Percentiles rank a stretch among this genome's conserved stretches.
phyloP scores from a whole-genome alignment of 2,329 filamentous ascomycete genomes.

The Cladosporium sp. region DNA sequence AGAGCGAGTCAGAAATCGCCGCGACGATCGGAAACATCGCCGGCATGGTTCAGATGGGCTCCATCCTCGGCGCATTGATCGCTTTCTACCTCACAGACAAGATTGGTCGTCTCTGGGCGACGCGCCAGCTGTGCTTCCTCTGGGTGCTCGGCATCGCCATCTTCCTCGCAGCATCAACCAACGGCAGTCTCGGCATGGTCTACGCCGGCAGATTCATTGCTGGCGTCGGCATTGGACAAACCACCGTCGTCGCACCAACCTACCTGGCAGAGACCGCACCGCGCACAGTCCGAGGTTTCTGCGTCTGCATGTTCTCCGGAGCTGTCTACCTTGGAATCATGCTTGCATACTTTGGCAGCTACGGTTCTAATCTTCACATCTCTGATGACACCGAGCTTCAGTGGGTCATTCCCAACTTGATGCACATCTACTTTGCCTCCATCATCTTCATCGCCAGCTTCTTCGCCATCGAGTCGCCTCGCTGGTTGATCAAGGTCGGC shows the following conservation, averaged over 20 bases:
- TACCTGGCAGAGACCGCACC: slow-evolving; percentile 53
- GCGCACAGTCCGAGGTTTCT: slow-evolving; percentile 51
- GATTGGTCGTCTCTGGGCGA: slow-evolving; percentile 30
- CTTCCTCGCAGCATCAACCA: slow-evolving; percentile 45
- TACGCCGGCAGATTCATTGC: slow-evolving; percentile 39
- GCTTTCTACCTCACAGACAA: slow-evolving; percentile 36
- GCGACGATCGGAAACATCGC: slow-evolving; percentile 62
- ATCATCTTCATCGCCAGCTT: slow-evolving; percentile 66
- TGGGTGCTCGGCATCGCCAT: slow-evolving; percentile 28
- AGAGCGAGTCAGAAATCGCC: slow-evolving; percentile 56
- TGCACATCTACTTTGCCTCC: slow-evolving; percentile 73
- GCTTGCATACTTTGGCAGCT: slow-evolving; percentile 69
- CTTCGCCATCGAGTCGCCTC: slow-evolving; percentile 29
- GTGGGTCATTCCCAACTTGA: slow-evolving; percentile 65
- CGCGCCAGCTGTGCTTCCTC: slow-evolving; percentile 24
- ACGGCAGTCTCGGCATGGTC: slow-evolving; percentile 30
- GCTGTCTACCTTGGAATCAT: slow-evolving; percentile 70
- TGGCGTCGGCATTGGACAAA: slow-evolving; percentile 46
- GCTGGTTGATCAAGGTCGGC: slow-evolving; percentile 32
- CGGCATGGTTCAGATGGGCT: slow-evolving; percentile 77
- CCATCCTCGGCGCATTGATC: slow-evolving; percentile 65
- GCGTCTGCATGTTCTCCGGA: slow-evolving; percentile 65
- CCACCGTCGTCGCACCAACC: slow-evolving; percentile 53
- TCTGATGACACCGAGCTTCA: slow-evolving; percentile 36
- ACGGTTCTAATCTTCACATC: slow-evolving; percentile 50